These are phyloP conservation scores for Nothophaeocryptopus gaeumannii DNA, from an alignment of 2,329 filamentous ascomycete species.

Conservation along the genomic window DNA sequence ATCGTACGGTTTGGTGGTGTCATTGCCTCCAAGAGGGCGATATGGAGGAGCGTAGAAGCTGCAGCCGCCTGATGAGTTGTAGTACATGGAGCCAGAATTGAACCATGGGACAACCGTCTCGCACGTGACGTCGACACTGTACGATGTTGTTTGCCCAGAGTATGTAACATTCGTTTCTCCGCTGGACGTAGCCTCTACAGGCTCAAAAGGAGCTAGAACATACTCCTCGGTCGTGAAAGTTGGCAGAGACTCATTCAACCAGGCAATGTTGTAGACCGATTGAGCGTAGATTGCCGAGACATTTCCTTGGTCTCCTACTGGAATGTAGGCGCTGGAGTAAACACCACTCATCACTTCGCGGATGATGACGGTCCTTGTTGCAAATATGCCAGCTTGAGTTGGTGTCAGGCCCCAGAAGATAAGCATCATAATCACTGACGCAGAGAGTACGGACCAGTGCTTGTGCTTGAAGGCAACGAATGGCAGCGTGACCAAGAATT, in stretches of 20 bases:
- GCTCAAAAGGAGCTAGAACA: slow-evolving; percentile 47
- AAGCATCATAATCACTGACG: slow-evolving; percentile 48
- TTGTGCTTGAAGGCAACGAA: slow-evolving; percentile 38
- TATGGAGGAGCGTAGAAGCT: slow-evolving; percentile 21
- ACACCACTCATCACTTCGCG: background rate
- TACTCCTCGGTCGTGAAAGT: slow-evolving; percentile 46
- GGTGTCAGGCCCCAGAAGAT: slow-evolving; percentile 58
- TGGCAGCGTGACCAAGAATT: slow-evolving; percentile 47
- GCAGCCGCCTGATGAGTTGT: slow-evolving; percentile 31
- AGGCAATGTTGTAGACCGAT: slow-evolving; percentile 46
- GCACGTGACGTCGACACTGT: slow-evolving; percentile 37
- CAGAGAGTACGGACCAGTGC: slow-evolving; percentile 54
- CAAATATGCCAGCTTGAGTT: slow-evolving; percentile 55
- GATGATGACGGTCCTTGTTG: slow-evolving; percentile 22
- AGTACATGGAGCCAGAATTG: slow-evolving; percentile 3
- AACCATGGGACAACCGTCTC: slow-evolving; percentile 21
- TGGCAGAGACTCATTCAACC: slow-evolving; percentile 47
- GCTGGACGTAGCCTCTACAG: background rate
- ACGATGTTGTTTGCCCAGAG: slow-evolving; percentile 26
- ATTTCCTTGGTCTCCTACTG: slow-evolving; percentile 32
- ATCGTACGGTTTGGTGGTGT: slow-evolving; percentile 19
- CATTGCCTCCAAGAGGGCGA: slow-evolving; percentile 39
- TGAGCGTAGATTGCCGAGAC: slow-evolving; percentile 44
- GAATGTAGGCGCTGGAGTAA: slow-evolving; percentile 27
- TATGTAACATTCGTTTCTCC: no score